Base-by-base conservation (phyloP, 768 basidiomycete genomes). In the Macrolepiota fuliginosa region DNA sequence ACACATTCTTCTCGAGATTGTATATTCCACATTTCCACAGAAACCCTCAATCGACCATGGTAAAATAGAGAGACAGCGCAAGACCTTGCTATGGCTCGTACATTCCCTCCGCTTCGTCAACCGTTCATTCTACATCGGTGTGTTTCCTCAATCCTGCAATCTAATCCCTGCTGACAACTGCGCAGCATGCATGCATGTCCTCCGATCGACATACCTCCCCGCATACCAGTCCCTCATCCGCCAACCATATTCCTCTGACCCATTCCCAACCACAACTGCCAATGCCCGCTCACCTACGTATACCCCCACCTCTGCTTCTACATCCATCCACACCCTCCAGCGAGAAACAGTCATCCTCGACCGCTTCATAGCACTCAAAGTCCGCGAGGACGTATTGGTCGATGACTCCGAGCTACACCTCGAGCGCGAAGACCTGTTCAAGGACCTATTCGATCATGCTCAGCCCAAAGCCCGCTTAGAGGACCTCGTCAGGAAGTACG, bases 401-500 rank as follows among this genome's bases (percentile, higher is more conserved):
- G 91, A 92, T 72, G 89, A 91, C 52, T 80, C 82, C 1, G 84
- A 86, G 69, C 79, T 93, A 24, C 90, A 94, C 66, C 82, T 91
- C 51, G 88, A 88, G 67, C 79, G 87, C 12, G 86, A 88, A 57
- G 91, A 92, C 70, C 80, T 82, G 10, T 93, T 89, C 77, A 86
- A 85, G 62, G 92, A 93, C 67, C 74, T 94, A 25, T 93, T 94
- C 69, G 89, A 90, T 64, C 81, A 89, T 56, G 81, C 78, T 65
- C 89, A 94, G 73, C 92, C 92, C 4, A 83, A 85, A 53, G 83
- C 84, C 29, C 76, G 92, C 22, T 70, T 89, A n/a, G 92, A 94
- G 72, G 92, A 94, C 70, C 79, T 94, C 39, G 79, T 92, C 9
- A 66, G 81, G 39, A 65, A 71, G 2, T 79, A 78, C 61, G 81